These are phyloP conservation scores for Amanita fuliginea DNA, from an alignment of 768 basidiomycete species.

Conservation along the genomic window DNA sequence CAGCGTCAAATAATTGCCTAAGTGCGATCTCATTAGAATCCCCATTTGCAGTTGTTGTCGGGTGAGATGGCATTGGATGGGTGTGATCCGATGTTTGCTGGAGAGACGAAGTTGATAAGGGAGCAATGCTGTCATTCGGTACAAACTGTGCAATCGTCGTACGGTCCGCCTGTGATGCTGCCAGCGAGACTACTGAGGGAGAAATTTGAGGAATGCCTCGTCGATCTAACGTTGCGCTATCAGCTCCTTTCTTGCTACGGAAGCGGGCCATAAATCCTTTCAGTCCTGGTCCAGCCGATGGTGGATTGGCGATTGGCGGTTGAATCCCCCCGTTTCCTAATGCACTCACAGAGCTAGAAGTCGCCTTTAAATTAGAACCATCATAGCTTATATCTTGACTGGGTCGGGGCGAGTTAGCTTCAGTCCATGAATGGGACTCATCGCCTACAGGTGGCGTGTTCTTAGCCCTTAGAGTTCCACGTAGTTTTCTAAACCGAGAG, in stretches of 20 bases:
- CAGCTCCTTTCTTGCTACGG: slow-evolving; percentile 34
- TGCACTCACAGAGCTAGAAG: slow-evolving; percentile 27
- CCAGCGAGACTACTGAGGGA: slow-evolving; percentile 10
- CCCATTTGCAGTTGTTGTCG: not conserved
- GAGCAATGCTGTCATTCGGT: slow-evolving; percentile 10
- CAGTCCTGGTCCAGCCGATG: slow-evolving; percentile 61
- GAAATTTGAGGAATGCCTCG: slow-evolving; percentile 10
- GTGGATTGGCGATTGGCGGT: slow-evolving; percentile 46
- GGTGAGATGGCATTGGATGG: slow-evolving; percentile 8
- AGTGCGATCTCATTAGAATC: slow-evolving; percentile 22
- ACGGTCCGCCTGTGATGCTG: slow-evolving; percentile 8
- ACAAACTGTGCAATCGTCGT: slow-evolving; percentile 4
- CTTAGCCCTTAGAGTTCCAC: slow-evolving; percentile 54
- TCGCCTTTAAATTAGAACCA: slow-evolving; percentile 21
- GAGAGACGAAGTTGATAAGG: slow-evolving; percentile 19
- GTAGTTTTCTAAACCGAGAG: slow-evolving; percentile 61
- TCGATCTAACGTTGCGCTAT: slow-evolving; percentile 10
- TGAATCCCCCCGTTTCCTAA: slow-evolving; percentile 45
- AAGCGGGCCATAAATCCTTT: slow-evolving; percentile 79
- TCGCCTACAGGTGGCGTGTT: slow-evolving; percentile 13
- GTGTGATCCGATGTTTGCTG: slow-evolving; percentile 17
- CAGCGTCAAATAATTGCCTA: slow-evolving; percentile 68
- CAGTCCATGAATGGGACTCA: not conserved
- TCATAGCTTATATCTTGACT: slow-evolving; percentile 31
- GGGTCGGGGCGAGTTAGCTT: slow-evolving; percentile 18